Conservation (phyloP, 1,139 yeast species). For the Kurtzmaniella quercitrusa region DNA sequence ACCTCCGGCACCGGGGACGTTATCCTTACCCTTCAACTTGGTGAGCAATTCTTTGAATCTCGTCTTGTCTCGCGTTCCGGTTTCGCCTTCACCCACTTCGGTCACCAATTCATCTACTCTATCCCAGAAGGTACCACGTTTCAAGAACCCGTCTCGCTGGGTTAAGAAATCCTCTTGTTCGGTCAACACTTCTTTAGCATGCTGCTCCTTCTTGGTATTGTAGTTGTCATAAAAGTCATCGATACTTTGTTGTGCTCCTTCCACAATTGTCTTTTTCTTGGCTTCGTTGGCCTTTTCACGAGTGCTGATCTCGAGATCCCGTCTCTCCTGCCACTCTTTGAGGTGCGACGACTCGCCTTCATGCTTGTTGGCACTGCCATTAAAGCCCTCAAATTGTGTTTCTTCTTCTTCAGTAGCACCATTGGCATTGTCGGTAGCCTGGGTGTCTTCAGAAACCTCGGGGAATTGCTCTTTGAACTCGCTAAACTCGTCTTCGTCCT, state of each 20-base stretch:
- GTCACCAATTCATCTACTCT: constrained; percentile 54
- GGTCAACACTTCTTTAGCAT: constrained; percentile 57
- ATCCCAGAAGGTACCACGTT: constrained; percentile 85
- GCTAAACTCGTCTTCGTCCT: constrained; percentile 53
- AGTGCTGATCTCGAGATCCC: constrained; percentile 74
- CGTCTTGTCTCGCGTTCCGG: constrained; percentile 59
- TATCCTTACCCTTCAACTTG: constrained; percentile 63
- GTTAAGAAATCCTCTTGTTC: constrained; percentile 71
- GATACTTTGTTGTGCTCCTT: constrained; percentile 79
- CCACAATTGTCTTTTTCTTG: constrained; percentile 65
- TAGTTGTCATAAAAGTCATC: constrained; percentile 95
- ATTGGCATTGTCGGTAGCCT: constrained; percentile 11
- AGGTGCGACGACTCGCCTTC: constrained; percentile 54
- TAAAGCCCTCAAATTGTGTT: constrained; percentile 21
- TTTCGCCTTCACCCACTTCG: constrained; percentile 41
- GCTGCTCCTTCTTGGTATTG: constrained; percentile 77
- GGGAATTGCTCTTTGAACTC: constrained; percentile 69
- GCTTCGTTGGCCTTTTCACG: constrained; percentile 72
- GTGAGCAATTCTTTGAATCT: constrained; percentile 65
- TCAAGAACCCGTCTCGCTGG: constrained; percentile 76
- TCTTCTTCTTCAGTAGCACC: constrained; percentile 14
- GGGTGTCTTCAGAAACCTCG: constrained; percentile 37
- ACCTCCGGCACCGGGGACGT: constrained; percentile 62
- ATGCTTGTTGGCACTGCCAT: constrained; percentile 11
- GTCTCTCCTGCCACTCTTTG: constrained; percentile 80